A percentile compares a stretch with the other conserved stretches of the same genome.
These are phyloP conservation scores for Botrytis hyacinthi DNA, from an alignment of 2,329 filamentous ascomycete genomes.

Conservation along the genomic window DNA sequence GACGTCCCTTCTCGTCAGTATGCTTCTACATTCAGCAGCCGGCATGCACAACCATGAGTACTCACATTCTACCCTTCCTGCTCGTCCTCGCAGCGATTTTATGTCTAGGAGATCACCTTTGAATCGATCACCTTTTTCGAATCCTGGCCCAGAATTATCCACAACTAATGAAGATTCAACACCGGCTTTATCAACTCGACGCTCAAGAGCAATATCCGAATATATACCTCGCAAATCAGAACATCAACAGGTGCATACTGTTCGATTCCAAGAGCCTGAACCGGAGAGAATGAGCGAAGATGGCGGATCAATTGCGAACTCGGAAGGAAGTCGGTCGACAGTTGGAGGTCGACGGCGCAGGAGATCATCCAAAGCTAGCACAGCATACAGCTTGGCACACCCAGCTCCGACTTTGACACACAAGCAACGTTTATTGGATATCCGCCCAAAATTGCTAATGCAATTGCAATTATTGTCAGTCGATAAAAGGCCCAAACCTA, in stretches of 20 bases:
- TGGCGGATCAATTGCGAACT: constrained; percentile 37
- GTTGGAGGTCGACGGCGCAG: constrained; percentile 42
- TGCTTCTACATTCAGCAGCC: constrained; percentile 37
- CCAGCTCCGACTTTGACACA: constrained; percentile 58
- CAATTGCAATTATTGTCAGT: constrained; percentile 67
- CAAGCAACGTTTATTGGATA: constrained; percentile 58
- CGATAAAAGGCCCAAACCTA: constrained; percentile 61
- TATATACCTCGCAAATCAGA: constrained; percentile 28
- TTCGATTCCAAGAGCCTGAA: constrained; percentile 36
- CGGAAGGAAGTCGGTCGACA: constrained; percentile 33
- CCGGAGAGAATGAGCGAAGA: constrained; percentile 38
- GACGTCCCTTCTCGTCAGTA: constrained; percentile 27
- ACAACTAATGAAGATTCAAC: constrained; percentile 30
- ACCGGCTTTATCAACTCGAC: constrained; percentile 22
- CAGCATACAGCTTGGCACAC: constrained; percentile 65
- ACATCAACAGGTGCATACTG: constrained; percentile 23
- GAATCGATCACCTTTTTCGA: constrained; percentile 36
- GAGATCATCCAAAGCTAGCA: constrained; percentile 53
- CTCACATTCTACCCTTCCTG: constrained; percentile 24
- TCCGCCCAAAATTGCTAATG: constrained; percentile 66
- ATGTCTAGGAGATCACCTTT: constrained; percentile 31
- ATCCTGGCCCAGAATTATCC: constrained; percentile 30
- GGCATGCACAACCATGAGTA: constrained; percentile 37
- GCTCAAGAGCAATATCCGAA: constrained; percentile 34
- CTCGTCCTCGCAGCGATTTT: constrained; percentile 22